phyloP scores from a whole-genome alignment of 2,329 filamentous ascomycete species.

The Nothopassalora personata region DNA sequence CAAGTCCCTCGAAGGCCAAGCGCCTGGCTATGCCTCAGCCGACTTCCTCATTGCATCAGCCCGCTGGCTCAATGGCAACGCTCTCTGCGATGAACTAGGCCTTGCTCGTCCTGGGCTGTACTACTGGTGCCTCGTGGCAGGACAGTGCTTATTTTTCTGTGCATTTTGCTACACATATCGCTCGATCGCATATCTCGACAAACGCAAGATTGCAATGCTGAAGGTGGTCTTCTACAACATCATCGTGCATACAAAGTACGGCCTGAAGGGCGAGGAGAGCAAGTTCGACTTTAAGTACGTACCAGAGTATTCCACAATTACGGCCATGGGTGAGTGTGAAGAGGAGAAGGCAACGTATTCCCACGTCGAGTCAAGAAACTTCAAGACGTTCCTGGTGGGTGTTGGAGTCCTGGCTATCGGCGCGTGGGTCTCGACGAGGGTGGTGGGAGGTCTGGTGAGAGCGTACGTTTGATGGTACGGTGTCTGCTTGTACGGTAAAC shows the following conservation, averaged over 20 bases:
- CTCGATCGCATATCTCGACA: slow-evolving; percentile 45
- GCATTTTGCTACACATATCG: slow-evolving; percentile 50
- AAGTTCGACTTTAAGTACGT: slow-evolving; percentile 61
- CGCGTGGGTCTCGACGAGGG: slow-evolving; percentile 15
- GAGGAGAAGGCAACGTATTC: slow-evolving; percentile 36
- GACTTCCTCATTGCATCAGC: slow-evolving; percentile 64
- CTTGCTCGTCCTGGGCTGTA: slow-evolving; percentile 53
- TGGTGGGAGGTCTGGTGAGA: slow-evolving; percentile 17
- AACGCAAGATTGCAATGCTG: slow-evolving; percentile 48
- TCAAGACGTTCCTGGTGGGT: slow-evolving; percentile 42
- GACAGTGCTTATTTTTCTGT: slow-evolving; percentile 64
- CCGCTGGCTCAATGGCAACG: slow-evolving; percentile 64
- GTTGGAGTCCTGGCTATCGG: slow-evolving; percentile 21
- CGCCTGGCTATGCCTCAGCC: slow-evolving; percentile 60
- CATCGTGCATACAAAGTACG: slow-evolving; percentile 59
- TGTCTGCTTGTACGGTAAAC: slow-evolving; percentile 5
- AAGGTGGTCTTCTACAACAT: slow-evolving; percentile 54
- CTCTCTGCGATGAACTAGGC: slow-evolving; percentile 55
- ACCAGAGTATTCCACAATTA: slow-evolving; percentile 36
- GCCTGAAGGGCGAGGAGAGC: slow-evolving; percentile 56
- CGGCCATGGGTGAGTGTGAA: slow-evolving; percentile 42
- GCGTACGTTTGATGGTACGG: slow-evolving; percentile 8
- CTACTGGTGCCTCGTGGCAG: slow-evolving; percentile 56
- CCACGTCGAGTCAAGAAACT: slow-evolving; percentile 44
- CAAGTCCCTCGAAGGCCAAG: slow-evolving; percentile 57